A percentile compares a stretch with the other conserved stretches of the same genome.
Conservation (phyloP, 2,329 filamentous ascomycete genomes). For the Colletotrichum tabaci region DNA sequence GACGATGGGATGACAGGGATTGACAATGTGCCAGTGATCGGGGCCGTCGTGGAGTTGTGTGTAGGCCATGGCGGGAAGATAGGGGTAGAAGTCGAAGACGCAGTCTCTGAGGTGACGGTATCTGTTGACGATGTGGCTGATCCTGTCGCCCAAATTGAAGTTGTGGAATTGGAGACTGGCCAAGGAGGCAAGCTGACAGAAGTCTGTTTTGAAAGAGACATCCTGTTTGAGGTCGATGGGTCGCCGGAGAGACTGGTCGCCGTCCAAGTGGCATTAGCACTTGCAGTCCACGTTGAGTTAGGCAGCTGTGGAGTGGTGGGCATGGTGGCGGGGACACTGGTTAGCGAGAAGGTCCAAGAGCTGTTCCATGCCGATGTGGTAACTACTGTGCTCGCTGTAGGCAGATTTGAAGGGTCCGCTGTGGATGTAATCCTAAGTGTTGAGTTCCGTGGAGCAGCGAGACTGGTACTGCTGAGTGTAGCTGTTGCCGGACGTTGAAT, state of each 20-base stretch:
- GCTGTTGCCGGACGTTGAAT: neutral
- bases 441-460: slow-evolving; percentile 13
- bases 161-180: slow-evolving; percentile 21
- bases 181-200: neutral
- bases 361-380: neutral
- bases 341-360: neutral
- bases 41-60: slow-evolving; percentile 20
- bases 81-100: neutral
- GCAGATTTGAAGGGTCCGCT: neutral
- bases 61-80: slow-evolving; percentile 14
- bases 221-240: slow-evolving; percentile 4
- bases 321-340: neutral
- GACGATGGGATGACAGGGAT: slow-evolving; percentile 17
- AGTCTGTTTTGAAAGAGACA: neutral
- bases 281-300: slow-evolving; percentile 1
- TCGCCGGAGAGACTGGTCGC: neutral
- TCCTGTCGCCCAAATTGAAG: neutral
- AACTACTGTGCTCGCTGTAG: neutral
- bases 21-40: slow-evolving; percentile 26
- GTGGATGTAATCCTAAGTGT: neutral
- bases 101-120: neutral
- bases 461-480: neutral
- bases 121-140: neutral
- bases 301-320: neutral
- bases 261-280: slow-evolving; percentile 17